These are phyloP conservation scores for Baorangia bicolor DNA, from an alignment of 768 basidiomycete genomes.

Conservation along the genomic window DNA sequence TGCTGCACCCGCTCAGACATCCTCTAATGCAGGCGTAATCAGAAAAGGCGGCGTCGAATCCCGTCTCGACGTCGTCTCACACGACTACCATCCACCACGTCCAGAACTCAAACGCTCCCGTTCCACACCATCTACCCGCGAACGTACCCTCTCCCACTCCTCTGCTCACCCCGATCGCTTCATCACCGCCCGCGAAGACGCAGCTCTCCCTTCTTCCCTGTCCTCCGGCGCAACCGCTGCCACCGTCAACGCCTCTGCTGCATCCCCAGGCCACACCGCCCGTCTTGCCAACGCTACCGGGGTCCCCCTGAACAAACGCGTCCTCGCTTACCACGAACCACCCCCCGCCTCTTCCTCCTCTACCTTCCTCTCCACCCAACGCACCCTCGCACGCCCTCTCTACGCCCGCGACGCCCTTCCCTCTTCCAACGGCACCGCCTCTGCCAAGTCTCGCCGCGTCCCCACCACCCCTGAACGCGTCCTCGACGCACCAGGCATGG, in stretches of 20 bases:
- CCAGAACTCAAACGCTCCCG: slow-evolving; percentile 68
- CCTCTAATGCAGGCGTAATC: slow-evolving; percentile 71
- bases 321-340: slow-evolving; percentile 85
- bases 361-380: slow-evolving; percentile 70
- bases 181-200: slow-evolving; percentile 59
- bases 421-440: slow-evolving; percentile 60
- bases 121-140: slow-evolving; percentile 62
- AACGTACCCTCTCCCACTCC: slow-evolving; percentile 37
- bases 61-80: slow-evolving; percentile 71
- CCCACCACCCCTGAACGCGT: slow-evolving; percentile 89
- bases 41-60: slow-evolving; percentile 77
- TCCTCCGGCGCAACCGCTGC: slow-evolving; percentile 51
- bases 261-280: slow-evolving; percentile 77
- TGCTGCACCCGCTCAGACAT: slow-evolving; percentile 46
- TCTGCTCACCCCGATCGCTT: slow-evolving; percentile 62
- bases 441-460: slow-evolving; percentile 77
- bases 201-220: slow-evolving; percentile 62
- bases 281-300: slow-evolving; percentile 75
- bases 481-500: slow-evolving; percentile 89
- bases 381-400: slow-evolving; percentile 73
- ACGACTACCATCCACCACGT: slow-evolving; percentile 70
- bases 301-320: slow-evolving; percentile 73
- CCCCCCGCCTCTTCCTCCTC: slow-evolving; percentile 80
- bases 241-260: slow-evolving; percentile 37
- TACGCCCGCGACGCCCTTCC: slow-evolving; percentile 67